Conservation (phyloP, 257 asterid species). For the Solanum chiquidenum region DNA sequence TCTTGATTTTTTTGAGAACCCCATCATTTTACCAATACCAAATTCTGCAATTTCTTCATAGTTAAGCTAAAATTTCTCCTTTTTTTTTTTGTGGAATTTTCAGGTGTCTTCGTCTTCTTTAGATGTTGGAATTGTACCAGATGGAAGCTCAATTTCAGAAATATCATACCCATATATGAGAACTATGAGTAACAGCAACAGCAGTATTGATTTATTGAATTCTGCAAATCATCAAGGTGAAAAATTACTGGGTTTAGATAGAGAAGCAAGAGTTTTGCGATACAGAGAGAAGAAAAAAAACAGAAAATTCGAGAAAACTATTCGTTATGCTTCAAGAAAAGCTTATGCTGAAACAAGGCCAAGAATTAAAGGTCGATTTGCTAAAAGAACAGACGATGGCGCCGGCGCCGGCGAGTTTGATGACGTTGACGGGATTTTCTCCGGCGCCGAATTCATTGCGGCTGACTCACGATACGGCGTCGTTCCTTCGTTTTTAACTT, state of each 20-base stretch:
- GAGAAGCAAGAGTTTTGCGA: constrained; percentile 76
- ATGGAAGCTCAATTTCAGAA: constrained; percentile 54
- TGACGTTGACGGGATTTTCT: constrained; percentile 31
- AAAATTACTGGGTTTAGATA: constrained; percentile 33
- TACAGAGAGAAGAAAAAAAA: constrained; percentile 80
- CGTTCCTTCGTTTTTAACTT: constrained; percentile 33
- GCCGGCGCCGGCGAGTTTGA: constrained; percentile 10
- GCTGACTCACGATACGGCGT: constrained; percentile 34
- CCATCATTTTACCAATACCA: background rate
- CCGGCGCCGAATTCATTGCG: constrained; percentile 18
- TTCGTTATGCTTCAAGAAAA: constrained; percentile 78
- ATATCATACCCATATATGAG: constrained; percentile 34
- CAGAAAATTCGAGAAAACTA: constrained; percentile 73
- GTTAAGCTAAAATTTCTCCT: background rate
- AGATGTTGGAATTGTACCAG: constrained; percentile 82
- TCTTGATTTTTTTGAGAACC: background rate
- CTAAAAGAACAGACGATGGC: constrained; percentile 33
- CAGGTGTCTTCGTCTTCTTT: constrained; percentile 83
- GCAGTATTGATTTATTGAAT: constrained; percentile 9
- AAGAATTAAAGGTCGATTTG: constrained; percentile 82
- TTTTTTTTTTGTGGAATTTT: background rate
- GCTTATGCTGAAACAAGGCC: constrained; percentile 90
- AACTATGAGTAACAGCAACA: background rate
- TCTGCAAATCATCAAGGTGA: constrained; percentile 9
- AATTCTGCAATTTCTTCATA: background rate